Evolutionary conservation across 441 rosid species (phyloP), one percentile per base, ranked within the genome.

Genomic region (Breynia disticha): DNA sequence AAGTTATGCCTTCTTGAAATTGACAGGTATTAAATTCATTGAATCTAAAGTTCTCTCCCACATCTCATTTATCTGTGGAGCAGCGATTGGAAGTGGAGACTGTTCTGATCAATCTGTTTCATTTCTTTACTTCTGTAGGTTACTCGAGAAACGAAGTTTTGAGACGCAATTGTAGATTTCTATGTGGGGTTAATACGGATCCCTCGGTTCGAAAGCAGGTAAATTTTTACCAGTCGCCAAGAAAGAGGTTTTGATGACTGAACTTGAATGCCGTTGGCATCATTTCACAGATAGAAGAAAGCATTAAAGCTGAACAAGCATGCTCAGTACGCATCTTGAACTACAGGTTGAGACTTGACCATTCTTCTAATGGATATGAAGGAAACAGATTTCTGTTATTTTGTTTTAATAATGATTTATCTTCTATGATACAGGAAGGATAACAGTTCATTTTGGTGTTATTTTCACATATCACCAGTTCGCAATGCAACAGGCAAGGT

Each of bases 401-500:
- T 35, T 51, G 56, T 77, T 50, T 39, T 9, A 39, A 39, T 39
- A 69, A 48, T 59, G 58, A 52, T 20, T 37, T 62, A 60, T 44
- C 50, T 65, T 44, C 62, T 70, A 65, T 58, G 60, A 32, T 67
- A 52, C 84, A 90, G 98, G 79, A 87, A 80, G 77, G 84, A 90
- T 42, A 69, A 72, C 61, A 81, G 81, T 64, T 57, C 79, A 7
- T 90, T 90, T 67, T 85, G 96, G 96, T 85, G 80, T 74, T 74
- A 74, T 67, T 95, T 90, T 52, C 98, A 90, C 75, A 75, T 87
- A 54, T 83, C 96, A 22, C 98, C 96, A 5, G 72, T 90, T 64
- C 90, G 88, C 53, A 81, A 83, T 77, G 95, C 98, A 62, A 76
- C 85, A 43, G 98, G 98, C 65, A 87, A 90, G 98, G 96, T 85